Evolutionary conservation across 306 rosid genomes (phyloP), one percentile per base, ranked within the genome.

Genomic region (Comarum palustre): DNA sequence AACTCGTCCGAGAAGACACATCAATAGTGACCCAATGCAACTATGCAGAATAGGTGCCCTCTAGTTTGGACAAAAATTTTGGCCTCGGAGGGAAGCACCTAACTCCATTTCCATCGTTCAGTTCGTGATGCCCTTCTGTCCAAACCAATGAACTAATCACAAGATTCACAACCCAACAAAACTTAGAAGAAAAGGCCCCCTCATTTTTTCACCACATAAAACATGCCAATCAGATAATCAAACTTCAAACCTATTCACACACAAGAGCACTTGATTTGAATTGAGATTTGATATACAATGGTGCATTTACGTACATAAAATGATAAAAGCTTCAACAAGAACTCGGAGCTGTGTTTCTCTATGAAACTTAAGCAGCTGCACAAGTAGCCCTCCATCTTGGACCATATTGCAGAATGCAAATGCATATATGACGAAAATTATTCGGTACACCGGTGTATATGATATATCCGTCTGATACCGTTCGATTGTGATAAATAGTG

Each of bases 1-100:
- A 61, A 58, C 25, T 75, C 72, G 70, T 36, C 29, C 68, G 54
- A 65, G 25, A 38, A 32, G 67, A 71, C 79, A 75, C 16, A 54
- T 66, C 38, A 52, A 63, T 60, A 50, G 81, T 78, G 68, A 50
- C 78, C 78, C 76, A 47, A 77, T n/a, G 58, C 13, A n/a, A 51
- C 27, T 12, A 67, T 16, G 71, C 59, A 72, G 15, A 66, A 22
- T 72, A 27, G 81, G 80, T 80, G 71, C 84, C 67, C 75, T 43
- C 77, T 14, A 70, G 68, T 1, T n/a, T 17, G 39, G 68, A 67
- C 78, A 58, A 66, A 80, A 76, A 16, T 6, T 15, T 47, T 66
- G 52, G 62, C 61, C 61, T 22, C 5, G 27, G 19, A 8, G 50
- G 31, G 52, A 72, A 51, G 57, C 75, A 70, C 75, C 45, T 11